These are phyloP conservation scores for Aspergillus chevalieri DNA, from an alignment of 2,329 filamentous ascomycete species.

Conservation along the genomic window DNA sequence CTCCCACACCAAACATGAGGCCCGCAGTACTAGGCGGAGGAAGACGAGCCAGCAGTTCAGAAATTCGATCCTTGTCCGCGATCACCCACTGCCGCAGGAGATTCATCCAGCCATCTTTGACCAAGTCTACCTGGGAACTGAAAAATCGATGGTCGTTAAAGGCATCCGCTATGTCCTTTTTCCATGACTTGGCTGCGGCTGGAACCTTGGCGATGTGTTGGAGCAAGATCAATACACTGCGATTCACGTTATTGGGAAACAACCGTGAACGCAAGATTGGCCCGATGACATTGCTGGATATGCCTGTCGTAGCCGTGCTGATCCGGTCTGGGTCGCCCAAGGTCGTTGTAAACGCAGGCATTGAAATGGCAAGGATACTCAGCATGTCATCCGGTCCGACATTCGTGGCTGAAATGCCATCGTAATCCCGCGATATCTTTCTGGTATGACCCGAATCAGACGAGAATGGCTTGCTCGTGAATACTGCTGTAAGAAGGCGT, in stretches of 20 bases:
- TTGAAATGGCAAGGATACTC: conserved; percentile 68
- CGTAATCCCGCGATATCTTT: conserved; percentile 38
- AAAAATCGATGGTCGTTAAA: conserved; percentile 91
- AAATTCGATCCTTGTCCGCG: conserved; percentile 79
- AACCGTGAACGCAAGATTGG: conserved; percentile 76
- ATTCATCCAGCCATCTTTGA: conserved; percentile 71
- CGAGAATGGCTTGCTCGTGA: conserved; percentile 75
- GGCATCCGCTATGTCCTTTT: conserved; percentile 82
- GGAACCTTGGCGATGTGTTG: conserved; percentile 71
- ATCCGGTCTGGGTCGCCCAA: conserved; percentile 82
- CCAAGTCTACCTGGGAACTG: conserved; percentile 57
- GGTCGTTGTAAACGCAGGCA: conserved; percentile 74
- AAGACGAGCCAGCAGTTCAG: conserved; percentile 72
- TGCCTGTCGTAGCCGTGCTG: conserved; percentile 66
- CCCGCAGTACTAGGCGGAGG: conserved; percentile 84
- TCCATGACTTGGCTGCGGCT: conserved; percentile 82
- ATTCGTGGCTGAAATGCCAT: conserved; percentile 29
- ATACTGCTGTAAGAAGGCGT: conserved; percentile 82
- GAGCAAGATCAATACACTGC: conserved; percentile 64
- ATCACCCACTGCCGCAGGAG: conserved; percentile 78
- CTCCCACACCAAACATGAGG: conserved; percentile 97
- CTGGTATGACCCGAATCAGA: conserved; percentile 47
- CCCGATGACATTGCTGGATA: conserved; percentile 75
- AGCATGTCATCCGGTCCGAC: conserved; percentile 68
- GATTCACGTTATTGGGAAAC: conserved; percentile 79